Evolutionary conservation across 176 grass and related monocot genomes (phyloP), one percentile per base, ranked within the genome.

Genomic region (Oryza coarctata): DNA sequence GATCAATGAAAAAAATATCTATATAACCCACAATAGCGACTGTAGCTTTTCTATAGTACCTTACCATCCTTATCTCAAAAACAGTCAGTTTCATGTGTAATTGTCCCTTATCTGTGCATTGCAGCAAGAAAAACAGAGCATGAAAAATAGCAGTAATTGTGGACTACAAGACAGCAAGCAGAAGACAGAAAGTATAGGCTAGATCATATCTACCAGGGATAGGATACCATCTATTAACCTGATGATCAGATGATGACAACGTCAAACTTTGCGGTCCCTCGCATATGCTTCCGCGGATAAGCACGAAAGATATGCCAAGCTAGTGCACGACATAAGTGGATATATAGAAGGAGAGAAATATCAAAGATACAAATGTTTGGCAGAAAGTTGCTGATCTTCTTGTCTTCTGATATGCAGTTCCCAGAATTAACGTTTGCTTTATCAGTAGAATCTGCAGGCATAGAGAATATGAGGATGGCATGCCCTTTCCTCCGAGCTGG

Each of bases 231-330:
- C 65, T 31, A 58, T 57, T 72, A 82, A 71, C 17, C 34, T 52
- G 72, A 32, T 40, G 36, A 65, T 41, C 40, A 30, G 14, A 45
- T 76, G 29, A 70, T 63, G 30, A 66, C 20, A 78, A 57, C 52
- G 43, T 83, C 80, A 62, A 57, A 6, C 66, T 83, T 83, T 71
- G 68, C 20, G 14, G 57, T 78, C 74, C 74, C 26, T 66, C 44
- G 12, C 57, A 88, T 65, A 44, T 50, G 41, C 71, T 31, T 83
- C 7, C 5, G 5, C 32, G 30, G 70, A 83, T 57, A 75, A 75
- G 61, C 81, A 67, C 52, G 41, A 2, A 39, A 22, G 61, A 39
- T 52, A 84, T 13, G 62, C 39, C 38, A 63, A 33, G 55, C 29
- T 49, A 74, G 13, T 17, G 29, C 39, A 47, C 31, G 63, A 39